phyloP scores from a whole-genome alignment of 2,329 filamentous ascomycete species.

The Neocatenulostroma microsporum region DNA sequence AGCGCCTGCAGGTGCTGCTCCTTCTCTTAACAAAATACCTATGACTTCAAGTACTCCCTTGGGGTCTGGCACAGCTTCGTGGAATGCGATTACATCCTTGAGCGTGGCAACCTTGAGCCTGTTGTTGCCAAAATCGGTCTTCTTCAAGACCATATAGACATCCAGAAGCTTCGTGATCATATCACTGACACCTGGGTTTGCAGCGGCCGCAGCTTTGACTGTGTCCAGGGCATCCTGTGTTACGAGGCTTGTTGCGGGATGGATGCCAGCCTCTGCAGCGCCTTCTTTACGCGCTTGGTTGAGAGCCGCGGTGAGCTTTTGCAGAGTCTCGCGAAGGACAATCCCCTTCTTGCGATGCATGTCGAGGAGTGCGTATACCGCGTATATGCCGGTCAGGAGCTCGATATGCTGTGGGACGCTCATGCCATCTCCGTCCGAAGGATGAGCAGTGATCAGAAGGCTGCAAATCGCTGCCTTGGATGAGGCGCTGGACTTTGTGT shows the following conservation, averaged over 20 bases:
- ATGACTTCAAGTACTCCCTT: constrained; percentile 83
- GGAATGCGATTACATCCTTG: constrained; percentile 84
- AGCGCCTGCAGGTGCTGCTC: constrained; percentile 54
- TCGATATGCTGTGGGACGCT: constrained; percentile 45
- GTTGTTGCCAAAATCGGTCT: constrained; percentile 59
- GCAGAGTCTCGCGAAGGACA: constrained; percentile 76
- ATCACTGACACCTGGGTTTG: constrained; percentile 19
- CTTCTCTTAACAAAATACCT: constrained; percentile 70
- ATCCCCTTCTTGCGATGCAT: constrained; percentile 86
- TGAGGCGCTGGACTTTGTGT: not conserved
- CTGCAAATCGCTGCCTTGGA: constrained; percentile 21
- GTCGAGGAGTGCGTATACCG: constrained; percentile 72
- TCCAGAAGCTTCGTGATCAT: constrained; percentile 20
- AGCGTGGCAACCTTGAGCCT: constrained; percentile 79
- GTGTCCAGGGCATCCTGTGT: constrained; percentile 50
- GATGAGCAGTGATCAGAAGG: constrained; percentile 15
- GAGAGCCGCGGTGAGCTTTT: constrained; percentile 71
- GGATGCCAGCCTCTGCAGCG: constrained; percentile 91
- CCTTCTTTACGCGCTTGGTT: constrained; percentile 87
- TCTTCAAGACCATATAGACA: constrained; percentile 21
- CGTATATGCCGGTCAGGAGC: constrained; percentile 76
- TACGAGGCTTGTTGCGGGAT: constrained; percentile 81
- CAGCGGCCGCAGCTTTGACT: constrained; percentile 13
- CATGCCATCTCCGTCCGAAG: constrained; percentile 23
- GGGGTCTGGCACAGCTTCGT: constrained; percentile 87